Base-by-base conservation (phyloP, 257 asterid species). In the Lantana camara region DNA sequence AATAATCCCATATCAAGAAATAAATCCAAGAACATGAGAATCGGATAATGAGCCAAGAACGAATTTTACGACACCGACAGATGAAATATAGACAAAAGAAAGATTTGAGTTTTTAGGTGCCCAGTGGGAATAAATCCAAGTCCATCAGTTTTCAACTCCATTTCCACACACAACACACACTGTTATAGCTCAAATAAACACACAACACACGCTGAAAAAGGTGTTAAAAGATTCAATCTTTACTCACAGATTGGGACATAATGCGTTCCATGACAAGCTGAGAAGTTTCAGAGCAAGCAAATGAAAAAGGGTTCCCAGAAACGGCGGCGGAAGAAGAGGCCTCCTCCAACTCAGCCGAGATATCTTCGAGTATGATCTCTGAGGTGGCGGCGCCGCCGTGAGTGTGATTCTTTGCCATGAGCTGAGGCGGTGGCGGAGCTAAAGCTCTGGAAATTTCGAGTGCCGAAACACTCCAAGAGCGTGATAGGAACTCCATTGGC, bases 211-310 rank as follows among this genome's bases (percentile, higher is more conserved):
- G 1, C 15, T 2, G 16, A 14, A 12, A 44, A 8, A 1, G 5
- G 21, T 32, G 16, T 22, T 46, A 15, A 54, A 55, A 53, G 22
- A 27, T n/a, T 5, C 5, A 10, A 54, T 30, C 49, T 55, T 42
- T 24, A 82, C 95, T 84, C 70, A 87, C 95, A 68, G 95, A 85
- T 35, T 84, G 93, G 47, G 90, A 79, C 93, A 87, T 82, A 63
- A 87, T 87, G 46, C 95, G 90, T 35, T 87, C 95, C 90, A 87
- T 74, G 35, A 87, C 82, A 62, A 87, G 87, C 75, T 82, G 93
- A 47, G 88, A 87, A 24, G 95, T 87, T 49, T 85, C 85, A 1
- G 88, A 79, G 3, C 88, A 80, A 75, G 93, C 95, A 65, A 87
- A 87, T 3, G 93, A 78, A 71, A 84, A 87, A 37, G 93, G 90